Evolutionary conservation across 2,329 filamentous ascomycete genomes (phyloP).

Genomic region (Diaporthe humulicola): DNA sequence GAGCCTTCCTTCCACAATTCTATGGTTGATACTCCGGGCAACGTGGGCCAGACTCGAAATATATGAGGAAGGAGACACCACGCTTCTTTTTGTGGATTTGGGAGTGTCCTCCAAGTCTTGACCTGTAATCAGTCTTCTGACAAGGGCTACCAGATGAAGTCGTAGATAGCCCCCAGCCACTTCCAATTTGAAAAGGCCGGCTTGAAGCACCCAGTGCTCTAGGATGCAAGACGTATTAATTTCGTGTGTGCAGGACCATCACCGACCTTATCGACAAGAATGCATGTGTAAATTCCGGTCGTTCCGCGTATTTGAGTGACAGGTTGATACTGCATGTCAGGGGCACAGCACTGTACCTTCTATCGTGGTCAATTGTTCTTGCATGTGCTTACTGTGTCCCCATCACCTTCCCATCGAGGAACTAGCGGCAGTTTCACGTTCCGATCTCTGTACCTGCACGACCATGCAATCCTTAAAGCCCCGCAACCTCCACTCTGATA

Average conservation of each 20-base stretch:
- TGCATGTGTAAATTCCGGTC: too few species aligned
- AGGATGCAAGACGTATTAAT: background rate
- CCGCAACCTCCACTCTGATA: background rate
- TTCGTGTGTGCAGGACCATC: background rate
- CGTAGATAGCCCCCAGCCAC: background rate
- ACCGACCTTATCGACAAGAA: background rate
- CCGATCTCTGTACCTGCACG: background rate
- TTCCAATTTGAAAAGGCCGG: background rate
- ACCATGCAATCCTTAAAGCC: background rate
- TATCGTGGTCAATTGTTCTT: background rate
- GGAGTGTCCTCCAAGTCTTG: background rate
- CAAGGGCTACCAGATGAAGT: background rate
- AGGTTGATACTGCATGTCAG: background rate
- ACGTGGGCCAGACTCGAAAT: background rate
- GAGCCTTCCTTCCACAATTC: background rate
- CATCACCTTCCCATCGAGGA: conserved; percentile 4
- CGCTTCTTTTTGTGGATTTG: background rate
- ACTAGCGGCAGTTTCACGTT: background rate
- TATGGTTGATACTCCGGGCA: background rate
- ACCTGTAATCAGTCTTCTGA: background rate
- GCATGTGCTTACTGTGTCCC: background rate
- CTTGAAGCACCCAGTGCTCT: background rate
- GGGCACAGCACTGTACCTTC: background rate
- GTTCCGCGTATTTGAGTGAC: background rate
- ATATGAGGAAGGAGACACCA: background rate